A percentile compares a stretch with the other conserved stretches of the same genome.
Conservation (phyloP, 225 moss, liverwort and hornwort genomes). For the Physcomitrium patens region DNA sequence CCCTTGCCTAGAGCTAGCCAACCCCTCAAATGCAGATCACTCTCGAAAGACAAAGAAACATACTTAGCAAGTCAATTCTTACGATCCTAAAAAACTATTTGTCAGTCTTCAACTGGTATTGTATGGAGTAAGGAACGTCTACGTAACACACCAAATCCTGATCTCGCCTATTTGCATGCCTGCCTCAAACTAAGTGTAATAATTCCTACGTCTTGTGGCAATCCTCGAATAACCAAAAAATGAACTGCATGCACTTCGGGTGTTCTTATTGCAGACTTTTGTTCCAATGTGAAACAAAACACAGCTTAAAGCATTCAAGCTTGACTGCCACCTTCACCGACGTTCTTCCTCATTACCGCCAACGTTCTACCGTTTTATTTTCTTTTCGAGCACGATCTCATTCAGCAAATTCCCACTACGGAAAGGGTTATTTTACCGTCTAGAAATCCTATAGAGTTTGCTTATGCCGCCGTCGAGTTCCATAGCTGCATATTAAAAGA, state of each 20-base stretch:
- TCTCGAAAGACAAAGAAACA: conserved; percentile 9
- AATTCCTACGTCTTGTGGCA: conserved; percentile 6
- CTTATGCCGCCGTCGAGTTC: too few relatives aligned
- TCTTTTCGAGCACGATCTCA: too few relatives aligned
- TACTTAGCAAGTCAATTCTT: conserved; percentile 4
- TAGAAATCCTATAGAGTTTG: too few relatives aligned
- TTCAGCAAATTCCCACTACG: too few relatives aligned
- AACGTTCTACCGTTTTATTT: too few relatives aligned
- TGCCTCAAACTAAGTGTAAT: conserved; percentile 15
- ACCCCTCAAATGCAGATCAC: conserved; percentile 40
- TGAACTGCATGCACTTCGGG: conserved; percentile 5
- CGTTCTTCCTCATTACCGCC: too few relatives aligned
- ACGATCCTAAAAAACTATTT: conserved; percentile 5
- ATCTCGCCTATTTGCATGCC: neutral
- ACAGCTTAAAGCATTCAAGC: conserved; percentile 15
- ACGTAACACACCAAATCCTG: conserved; percentile 29
- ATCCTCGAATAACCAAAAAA: conserved; percentile 10
- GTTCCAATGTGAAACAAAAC: conserved; percentile 41
- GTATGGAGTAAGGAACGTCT: conserved; percentile 21
- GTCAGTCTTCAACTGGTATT: neutral
- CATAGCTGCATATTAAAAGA: too few relatives aligned
- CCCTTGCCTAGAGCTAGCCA: conserved; percentile 35
- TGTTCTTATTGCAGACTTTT: conserved; percentile 22
- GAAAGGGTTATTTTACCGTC: too few relatives aligned
- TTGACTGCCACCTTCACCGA: too few relatives aligned